Evolutionary conservation across 2,329 filamentous ascomycete species (phyloP), one percentile per base, ranked within the genome.

Genomic region (Penicillium concentricum): DNA sequence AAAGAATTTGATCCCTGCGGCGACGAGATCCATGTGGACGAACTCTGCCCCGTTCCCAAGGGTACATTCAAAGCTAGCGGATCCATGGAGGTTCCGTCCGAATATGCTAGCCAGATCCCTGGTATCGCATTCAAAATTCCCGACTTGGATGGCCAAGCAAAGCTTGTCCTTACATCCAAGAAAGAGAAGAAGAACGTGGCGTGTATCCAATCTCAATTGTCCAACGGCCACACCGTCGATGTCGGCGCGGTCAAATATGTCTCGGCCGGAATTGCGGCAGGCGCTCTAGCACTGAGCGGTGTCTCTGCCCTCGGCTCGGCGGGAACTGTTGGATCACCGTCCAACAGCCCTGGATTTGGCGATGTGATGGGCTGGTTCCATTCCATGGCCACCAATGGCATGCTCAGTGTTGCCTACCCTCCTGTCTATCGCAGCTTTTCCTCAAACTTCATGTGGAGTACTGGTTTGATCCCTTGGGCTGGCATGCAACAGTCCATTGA

Each of bases 361-460:
- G 91, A 97, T 69, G 87, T 95, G 46, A 83, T 96, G 64, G 87
- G 88, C 60, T 95, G 90, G 85, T 96, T 97, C 74, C 92, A 97
- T 76, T 88, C 89, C 48, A 89, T 97, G 81, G 92, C 94, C 28
- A 89, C 94, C 80, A 97, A 94, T 74, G 92, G 94, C 63, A 97
- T 97, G 94, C 82, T 96, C 72, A 95, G 90, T 58, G 92, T 95
- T 67, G 85, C 87, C 67, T 92, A 96, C 65, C 94, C 94, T 4
- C 81, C 85, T 35, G 86, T 97, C 37, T 97, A 97, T 78, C 86
- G 87, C 65, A 93, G 87, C 72, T 99, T 96, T 76, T 80, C 89
- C 60, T 90, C 90, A 78, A 97, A 97, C 78, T 97, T 99, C 73
- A 92, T 82, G 45, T 97, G 97, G 80, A 93, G 91, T 62, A 89